Percentiles rank a stretch among this genome's conserved stretches.
These are phyloP conservation scores for Monilinia aucupariae DNA, from an alignment of 2,329 filamentous ascomycete species.

Conservation along the genomic window DNA sequence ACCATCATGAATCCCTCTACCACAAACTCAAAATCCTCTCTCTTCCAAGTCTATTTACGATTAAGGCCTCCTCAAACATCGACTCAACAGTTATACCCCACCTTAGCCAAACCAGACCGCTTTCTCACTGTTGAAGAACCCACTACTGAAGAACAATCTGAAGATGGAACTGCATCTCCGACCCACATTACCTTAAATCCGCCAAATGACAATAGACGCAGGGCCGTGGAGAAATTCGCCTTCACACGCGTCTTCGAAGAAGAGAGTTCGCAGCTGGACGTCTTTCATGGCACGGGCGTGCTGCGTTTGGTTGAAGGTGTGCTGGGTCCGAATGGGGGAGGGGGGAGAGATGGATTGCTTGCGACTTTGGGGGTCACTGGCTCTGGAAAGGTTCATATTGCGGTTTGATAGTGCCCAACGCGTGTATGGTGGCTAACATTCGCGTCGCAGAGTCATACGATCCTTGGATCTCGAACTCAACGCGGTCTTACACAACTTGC, in stretches of 20 bases:
- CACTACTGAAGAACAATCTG: slow-evolving; percentile 40
- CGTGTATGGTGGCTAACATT: slow-evolving; percentile 12
- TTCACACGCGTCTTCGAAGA: slow-evolving; percentile 95
- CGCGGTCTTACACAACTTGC: slow-evolving; percentile 88
- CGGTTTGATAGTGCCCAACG: neutral
- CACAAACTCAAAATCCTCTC: slow-evolving; percentile 46
- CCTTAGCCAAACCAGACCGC: slow-evolving; percentile 49
- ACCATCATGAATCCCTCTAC: slow-evolving; percentile 36
- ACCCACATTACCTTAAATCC: slow-evolving; percentile 75
- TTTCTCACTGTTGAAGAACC: slow-evolving; percentile 73
- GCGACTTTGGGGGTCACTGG: slow-evolving; percentile 92
- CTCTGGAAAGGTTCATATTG: slow-evolving; percentile 73
- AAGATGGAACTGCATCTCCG: slow-evolving; percentile 39
- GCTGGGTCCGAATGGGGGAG: slow-evolving; percentile 62
- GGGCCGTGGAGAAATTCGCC: slow-evolving; percentile 86
- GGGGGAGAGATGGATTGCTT: slow-evolving; percentile 81
- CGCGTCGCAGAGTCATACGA: slow-evolving; percentile 74
- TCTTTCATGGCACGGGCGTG: slow-evolving; percentile 77
- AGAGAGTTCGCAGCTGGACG: slow-evolving; percentile 72
- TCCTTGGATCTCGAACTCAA: slow-evolving; percentile 80
- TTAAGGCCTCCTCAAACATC: slow-evolving; percentile 59
- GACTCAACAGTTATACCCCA: slow-evolving; percentile 36
- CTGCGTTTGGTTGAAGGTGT: slow-evolving; percentile 74
- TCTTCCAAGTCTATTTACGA: slow-evolving; percentile 90
- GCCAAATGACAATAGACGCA: slow-evolving; percentile 73